Base-by-base conservation (phyloP, 352 stramenopile genomes). In the Phytophthora meadii region DNA sequence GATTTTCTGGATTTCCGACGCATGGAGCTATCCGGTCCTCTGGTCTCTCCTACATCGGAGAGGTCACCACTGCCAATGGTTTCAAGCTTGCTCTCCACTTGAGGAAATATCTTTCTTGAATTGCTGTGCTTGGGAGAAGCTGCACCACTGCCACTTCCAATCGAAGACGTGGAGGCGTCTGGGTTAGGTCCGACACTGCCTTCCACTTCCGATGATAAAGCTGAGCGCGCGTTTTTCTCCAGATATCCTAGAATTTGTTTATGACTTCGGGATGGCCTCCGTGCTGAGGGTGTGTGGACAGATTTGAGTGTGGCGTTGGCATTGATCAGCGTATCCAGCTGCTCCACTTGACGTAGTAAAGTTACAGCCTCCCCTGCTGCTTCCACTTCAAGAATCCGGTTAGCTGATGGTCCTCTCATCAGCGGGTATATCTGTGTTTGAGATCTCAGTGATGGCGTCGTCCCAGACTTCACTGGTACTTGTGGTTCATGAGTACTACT, bases 321-420 rank as follows among this genome's bases (percentile, higher is more conserved):
- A 39, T 84, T 84, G 28, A 79, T 79, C 4, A 78, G 42, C 1
- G 74, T 71, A 36, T 84, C 76, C 50, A 84, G 49, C 34, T 76
- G 70, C 52, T 82, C 66, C 5, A 84, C 70, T n/a, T 71, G 62
- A 32, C 76, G 72, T 5, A 84, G 45, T 17, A 34, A 34, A 34
- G 8, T 34, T 34, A 79, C 54, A 44, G 59, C 75, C 22, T 75
- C 69, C 4, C 60, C 70, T 4, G 22, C 48, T 55, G 53, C 27
- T 53, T 65, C 52, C 8, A 54, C 54, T 12, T 57, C 45, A 25
- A 42, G 22, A 8, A 68, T 68, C 34, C 56, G 64, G 7, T 2
- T 45, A 39, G 58, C 30, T 6, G 57, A 63, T 1, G 64, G 51
- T 2, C 56, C 57, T 51, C 36, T 67, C n/a, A 28, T 17, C 9